These are phyloP conservation scores for Paraphoma chrysanthemicola DNA, from an alignment of 2,329 filamentous ascomycete genomes.

Conservation along the genomic window DNA sequence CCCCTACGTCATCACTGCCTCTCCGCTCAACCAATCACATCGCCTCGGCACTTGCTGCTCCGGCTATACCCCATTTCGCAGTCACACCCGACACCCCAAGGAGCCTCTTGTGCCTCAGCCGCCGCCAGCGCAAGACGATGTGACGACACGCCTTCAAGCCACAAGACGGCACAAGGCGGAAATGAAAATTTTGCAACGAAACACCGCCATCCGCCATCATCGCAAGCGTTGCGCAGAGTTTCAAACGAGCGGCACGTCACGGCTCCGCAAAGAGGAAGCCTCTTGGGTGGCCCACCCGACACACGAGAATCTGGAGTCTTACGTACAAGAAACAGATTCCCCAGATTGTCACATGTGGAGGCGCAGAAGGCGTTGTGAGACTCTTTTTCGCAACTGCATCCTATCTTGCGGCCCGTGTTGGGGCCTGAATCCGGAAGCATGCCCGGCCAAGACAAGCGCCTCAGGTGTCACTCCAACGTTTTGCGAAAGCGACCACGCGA, in stretches of 20 bases:
- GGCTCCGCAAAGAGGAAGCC: background rate
- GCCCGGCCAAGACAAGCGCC: background rate
- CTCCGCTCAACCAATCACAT: slow-evolving; percentile 1
- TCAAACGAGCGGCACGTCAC: background rate
- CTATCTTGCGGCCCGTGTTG: background rate
- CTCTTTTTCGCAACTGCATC: background rate
- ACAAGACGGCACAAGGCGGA: background rate
- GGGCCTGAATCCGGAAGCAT: background rate
- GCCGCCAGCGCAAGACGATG: slow-evolving; percentile 3
- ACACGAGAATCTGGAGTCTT: background rate
- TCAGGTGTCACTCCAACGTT: background rate
- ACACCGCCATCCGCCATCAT: background rate
- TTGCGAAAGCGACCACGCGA: background rate
- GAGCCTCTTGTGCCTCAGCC: slow-evolving; percentile 1
- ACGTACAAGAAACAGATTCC: slow-evolving; percentile 2
- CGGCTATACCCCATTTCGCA: slow-evolving; percentile 4
- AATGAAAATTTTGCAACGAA: background rate
- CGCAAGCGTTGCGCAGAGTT: background rate
- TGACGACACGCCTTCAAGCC: background rate
- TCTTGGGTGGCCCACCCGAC: background rate
- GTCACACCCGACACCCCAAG: slow-evolving; percentile 2
- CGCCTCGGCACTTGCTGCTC: background rate
- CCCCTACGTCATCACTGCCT: background rate
- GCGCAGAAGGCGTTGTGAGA: background rate
- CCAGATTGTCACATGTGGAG: slow-evolving; percentile 8